Conservation (phyloP, 2,329 filamentous ascomycete species). For the Tolypocladium paradoxum region DNA sequence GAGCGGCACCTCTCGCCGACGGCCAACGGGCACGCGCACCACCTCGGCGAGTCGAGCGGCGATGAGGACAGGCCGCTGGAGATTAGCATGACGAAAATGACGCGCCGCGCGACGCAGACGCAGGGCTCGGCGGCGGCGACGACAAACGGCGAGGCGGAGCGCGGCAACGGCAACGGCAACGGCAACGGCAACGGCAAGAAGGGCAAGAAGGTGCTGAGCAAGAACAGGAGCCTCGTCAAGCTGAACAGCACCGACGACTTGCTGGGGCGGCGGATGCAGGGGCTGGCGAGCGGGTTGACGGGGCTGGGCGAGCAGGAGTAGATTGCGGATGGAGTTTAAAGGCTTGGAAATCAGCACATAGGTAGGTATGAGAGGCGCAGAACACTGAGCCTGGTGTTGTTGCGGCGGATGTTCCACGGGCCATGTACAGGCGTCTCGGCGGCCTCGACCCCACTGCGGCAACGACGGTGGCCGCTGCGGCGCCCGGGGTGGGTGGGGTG, state of each 20-base stretch:
- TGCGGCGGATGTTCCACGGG: no score
- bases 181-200: constrained; percentile 8
- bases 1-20: background rate
- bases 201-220: constrained; percentile 21
- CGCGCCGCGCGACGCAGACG: constrained; percentile 14
- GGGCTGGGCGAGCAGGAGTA: constrained; percentile 33
- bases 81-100: constrained; percentile 54
- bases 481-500: no score
- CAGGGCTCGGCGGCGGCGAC: constrained; percentile 6
- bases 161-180: constrained; percentile 2
- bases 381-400: background rate
- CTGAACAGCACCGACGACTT: constrained; percentile 48
- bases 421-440: background rate
- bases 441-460: background rate
- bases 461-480: background rate
- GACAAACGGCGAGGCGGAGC: constrained; percentile 14
- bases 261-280: constrained; percentile 46
- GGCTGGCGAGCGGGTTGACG: constrained; percentile 42
- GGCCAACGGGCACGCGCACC: constrained; percentile 12
- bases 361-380: background rate
- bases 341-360: background rate
- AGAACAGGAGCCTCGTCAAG: constrained; percentile 38
- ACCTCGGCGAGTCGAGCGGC: constrained; percentile 50
- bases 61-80: constrained; percentile 77
- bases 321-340: background rate